Evolutionary conservation across 2,329 filamentous ascomycete genomes (phyloP), one percentile per base, ranked within the genome.

Genomic region (Pestalotiopsis fici): DNA sequence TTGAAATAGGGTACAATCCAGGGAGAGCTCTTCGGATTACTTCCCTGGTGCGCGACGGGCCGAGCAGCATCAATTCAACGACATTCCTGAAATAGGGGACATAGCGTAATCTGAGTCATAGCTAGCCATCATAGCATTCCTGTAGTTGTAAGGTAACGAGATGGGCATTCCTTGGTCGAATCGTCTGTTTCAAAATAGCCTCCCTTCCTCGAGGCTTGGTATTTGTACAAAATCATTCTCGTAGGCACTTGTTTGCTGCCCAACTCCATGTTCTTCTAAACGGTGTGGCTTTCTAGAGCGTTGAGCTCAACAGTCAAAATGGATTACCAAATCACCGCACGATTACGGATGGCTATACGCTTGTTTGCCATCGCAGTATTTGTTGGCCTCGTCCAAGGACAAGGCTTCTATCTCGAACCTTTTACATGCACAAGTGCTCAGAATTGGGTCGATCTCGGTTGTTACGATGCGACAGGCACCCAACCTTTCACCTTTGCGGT

Each of bases 391-490:
- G 39, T 50, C 21, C 27, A 43, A 18, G 60, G 35, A 47, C 60
- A 63, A 23, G 60, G 60, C 3, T 63, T 35, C 27, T 63, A 35
- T 28, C 25, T 47, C 12, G 60, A 63, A 3, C 60, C 60, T 43
- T 50, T 63, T 18, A 25, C 60, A 5, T 63, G 60, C 13, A 7
- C 35, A 5, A 6, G 4, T 15, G 23, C 60, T 11, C 60, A 63
- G n/a, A 63, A 63, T 27, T 63, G 35, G 35, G 11, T 43, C 9
- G 60, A 63, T 23, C 60, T 63, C 21, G 60, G 60, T 23, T 63
- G 60, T 15, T 63, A 63, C 60, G 39, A 63, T 28, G 25, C 23
- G 11, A 50, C 35, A n/a, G n/a, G n/a, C 12, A 37, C 27, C 7
- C 35, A 63, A 6, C 60, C 60, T n/a, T 63, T 63, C 39, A 50